Evolutionary conservation across 768 basidiomycete genomes (phyloP).

Genomic region (Aureoboletus auriporus): DNA sequence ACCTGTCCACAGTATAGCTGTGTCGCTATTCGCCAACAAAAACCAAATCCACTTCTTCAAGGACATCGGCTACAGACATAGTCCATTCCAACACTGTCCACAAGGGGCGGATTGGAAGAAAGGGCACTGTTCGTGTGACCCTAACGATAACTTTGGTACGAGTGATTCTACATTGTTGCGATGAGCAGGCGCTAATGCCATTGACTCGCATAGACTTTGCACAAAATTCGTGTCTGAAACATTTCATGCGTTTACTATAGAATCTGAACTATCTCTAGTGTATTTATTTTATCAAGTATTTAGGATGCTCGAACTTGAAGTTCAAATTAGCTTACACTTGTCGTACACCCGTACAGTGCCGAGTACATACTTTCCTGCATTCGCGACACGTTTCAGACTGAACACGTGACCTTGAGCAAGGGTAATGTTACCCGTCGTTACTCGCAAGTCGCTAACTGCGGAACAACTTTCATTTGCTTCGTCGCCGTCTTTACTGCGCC

Average conservation of each 20-base stretch:
- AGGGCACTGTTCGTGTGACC: slow-evolving; percentile 87
- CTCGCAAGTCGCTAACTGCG: neutral
- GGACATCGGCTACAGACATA: slow-evolving; percentile 90
- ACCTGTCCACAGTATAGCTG: slow-evolving; percentile 87
- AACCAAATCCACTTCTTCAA: slow-evolving; percentile 94
- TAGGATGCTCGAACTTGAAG: too few species aligned
- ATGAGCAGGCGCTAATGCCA: slow-evolving; percentile 3
- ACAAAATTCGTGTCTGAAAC: slow-evolving; percentile 26
- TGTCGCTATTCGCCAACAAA: slow-evolving; percentile 81
- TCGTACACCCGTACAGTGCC: too few species aligned
- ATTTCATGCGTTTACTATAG: slow-evolving; percentile 28
- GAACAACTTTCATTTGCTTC: neutral
- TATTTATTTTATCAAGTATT: neutral
- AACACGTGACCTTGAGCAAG: slow-evolving; percentile 2
- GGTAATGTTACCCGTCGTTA: too few species aligned
- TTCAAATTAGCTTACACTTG: too few species aligned
- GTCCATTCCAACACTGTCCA: slow-evolving; percentile 92
- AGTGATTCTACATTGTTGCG: neutral
- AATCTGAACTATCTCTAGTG: neutral
- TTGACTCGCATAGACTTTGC: slow-evolving; percentile 18
- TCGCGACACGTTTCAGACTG: neutral
- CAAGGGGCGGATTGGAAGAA: slow-evolving; percentile 67
- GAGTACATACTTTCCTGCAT: too few species aligned
- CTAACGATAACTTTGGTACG: slow-evolving; percentile 69
- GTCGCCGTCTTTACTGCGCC: neutral